Evolutionary conservation across 768 basidiomycete genomes (phyloP), one percentile per base, ranked within the genome.

Genomic region (Amylocystis lapponica): DNA sequence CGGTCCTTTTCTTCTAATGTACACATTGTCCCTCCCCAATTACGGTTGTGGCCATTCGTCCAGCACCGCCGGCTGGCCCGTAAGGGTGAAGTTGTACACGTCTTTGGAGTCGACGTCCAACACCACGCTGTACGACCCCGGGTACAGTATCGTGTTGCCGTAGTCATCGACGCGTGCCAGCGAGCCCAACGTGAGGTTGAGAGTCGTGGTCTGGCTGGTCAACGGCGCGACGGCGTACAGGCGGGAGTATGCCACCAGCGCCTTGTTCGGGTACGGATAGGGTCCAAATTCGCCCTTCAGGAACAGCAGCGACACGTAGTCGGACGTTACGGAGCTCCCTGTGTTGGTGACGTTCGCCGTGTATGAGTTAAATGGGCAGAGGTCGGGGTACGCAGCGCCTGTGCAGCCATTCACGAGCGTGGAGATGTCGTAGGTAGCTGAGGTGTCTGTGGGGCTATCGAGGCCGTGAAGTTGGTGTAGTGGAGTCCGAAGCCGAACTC

Each of bases 221-320:
- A 60, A 56, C 14, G 66, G 57, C 1, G 47, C 51, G 33, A 70
- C 52, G 17, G 46, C 43, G 43, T 66, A 61, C n/a, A 65, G 51
- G 33, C 76, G 72, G 13, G 66, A 62, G 54, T 76, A 81, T 3
- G 70, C 60, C 6, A 75, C 64, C 36, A 79, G 70, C 47, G 68
- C 58, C 56, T 78, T 78, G 42, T 72, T 73, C 17, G 76, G 76
- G 41, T 65, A 66, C 1, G 77, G 78, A 13, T 68, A 52, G 3
- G 76, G 75, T 2, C 77, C 77, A 20, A 63, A 68, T 4, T 64
- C 64, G 20, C 71, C 68, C 36, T 66, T 71, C 45, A 71, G 55
- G 60, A 78, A 81, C 12, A 78, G 61, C 40, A 79, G 65, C 8
- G 75, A 68, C 19, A 76, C 73, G 50, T 75, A 79, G 58, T 81